Base-by-base conservation (phyloP, 176 grass and related monocot species). In the Chrysopogon serrulatus region DNA sequence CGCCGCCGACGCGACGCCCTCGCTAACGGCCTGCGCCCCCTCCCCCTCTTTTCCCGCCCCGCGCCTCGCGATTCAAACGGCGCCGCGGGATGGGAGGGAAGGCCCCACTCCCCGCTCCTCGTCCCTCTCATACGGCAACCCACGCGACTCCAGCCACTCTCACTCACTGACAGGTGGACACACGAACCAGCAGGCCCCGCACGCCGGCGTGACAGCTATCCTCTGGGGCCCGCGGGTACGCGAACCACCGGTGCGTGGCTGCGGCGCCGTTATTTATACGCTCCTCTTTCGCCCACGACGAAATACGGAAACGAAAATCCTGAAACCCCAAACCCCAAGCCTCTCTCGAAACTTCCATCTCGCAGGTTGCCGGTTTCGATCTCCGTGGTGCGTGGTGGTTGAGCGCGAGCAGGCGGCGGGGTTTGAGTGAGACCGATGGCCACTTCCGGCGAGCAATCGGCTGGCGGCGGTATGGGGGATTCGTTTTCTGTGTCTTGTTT, bases 21-120 rank as follows among this genome's bases (percentile, higher is more conserved):
- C 54, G 40, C 30, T 65, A 76, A 57, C 78, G 70, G 67, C 16
- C 13, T 0, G 9, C 18, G 5, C 12, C 16, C 2, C 26, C 1
- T 2, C 26, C 9, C 59, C 77, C 28, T 30, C 43, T 32, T 73
- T 77, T 78, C 65, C 78, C 78, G 42, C 78, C 76, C 81, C 81
- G 68, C 57, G 59, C 42, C 70, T 45, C 49, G 45, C 67, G 57
- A 86, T 78, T 90, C 88, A 86, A 89, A 90, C 73, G 53, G 26
- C 77, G 40, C 71, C 14, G 61, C 77, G 77, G 28, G 27, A 5
- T 6, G 34, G 31, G 28, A 2, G 4, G 21, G 41, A 10, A 23
- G 68, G 81, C 16, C 60, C 87, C 68, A 10, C 14, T 2, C 8
- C 10, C 57, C 66, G 82, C 78, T 81, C 83, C 65, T 39, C 14